Percentiles rank a stretch among this genome's conserved stretches.
phyloP scores from a whole-genome alignment of 257 asterid species.

The Paulownia fortunei region DNA sequence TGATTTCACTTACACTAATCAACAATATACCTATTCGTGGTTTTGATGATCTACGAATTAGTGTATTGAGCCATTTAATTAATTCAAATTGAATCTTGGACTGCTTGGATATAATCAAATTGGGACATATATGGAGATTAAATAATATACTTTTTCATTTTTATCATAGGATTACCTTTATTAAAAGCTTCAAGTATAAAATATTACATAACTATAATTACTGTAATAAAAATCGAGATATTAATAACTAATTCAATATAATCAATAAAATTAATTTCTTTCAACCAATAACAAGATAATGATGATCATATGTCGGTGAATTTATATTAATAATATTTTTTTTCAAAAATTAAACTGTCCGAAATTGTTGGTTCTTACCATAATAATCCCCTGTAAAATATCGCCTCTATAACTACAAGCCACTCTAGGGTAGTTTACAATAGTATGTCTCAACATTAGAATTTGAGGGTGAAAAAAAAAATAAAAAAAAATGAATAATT shows the following conservation, averaged over 20 bases:
- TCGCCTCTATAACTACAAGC: too few relatives aligned
- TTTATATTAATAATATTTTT: too few relatives aligned
- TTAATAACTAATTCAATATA: too few relatives aligned
- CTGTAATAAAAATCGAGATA: not conserved
- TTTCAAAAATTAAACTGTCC: too few relatives aligned
- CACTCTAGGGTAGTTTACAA: too few relatives aligned
- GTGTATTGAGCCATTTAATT: not conserved
- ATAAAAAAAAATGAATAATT: not conserved
- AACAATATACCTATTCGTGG: not conserved
- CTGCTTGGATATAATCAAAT: not conserved
- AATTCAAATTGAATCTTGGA: not conserved
- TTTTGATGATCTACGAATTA: not conserved
- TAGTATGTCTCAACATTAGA: too few relatives aligned
- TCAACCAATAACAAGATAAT: too few relatives aligned
- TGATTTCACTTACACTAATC: not conserved
- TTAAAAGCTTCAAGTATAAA: too few relatives aligned
- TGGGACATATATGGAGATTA: not conserved
- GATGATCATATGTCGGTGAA: too few relatives aligned
- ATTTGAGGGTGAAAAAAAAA: not conserved
- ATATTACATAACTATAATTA: not conserved
- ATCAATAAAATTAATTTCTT: too few relatives aligned
- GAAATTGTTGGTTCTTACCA: too few relatives aligned
- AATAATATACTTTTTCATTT: not conserved
- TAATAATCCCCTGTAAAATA: too few relatives aligned
- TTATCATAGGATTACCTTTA: not conserved